Percentiles rank a stretch among this genome's conserved stretches.
Conservation (phyloP, 1,284 basidiomycete species). For the Heterobasidion irregulare region DNA sequence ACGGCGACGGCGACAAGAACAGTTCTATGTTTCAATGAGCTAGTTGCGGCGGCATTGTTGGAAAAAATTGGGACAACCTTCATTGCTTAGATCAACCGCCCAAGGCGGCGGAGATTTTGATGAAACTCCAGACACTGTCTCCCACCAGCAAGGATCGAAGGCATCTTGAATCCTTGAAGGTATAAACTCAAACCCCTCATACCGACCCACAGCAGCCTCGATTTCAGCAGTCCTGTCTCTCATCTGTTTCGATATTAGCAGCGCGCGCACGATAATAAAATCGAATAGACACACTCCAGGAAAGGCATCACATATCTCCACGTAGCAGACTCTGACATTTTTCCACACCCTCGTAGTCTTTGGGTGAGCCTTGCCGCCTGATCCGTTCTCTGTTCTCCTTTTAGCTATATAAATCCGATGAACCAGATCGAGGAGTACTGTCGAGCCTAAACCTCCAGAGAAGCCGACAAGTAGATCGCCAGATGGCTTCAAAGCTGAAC, state of each 20-base stretch:
- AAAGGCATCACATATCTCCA: conserved; percentile 58
- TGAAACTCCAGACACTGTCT: conserved; percentile 24
- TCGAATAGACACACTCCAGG: conserved; percentile 38
- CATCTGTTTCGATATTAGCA: conserved; percentile 29
- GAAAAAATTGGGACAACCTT: conserved; percentile 31
- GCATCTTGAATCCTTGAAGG: conserved; percentile 61
- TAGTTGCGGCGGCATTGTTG: background rate
- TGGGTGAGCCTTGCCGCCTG: conserved; percentile 60
- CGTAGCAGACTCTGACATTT: conserved; percentile 53
- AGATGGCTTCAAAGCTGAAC: conserved; percentile 49
- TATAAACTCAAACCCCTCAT: conserved; percentile 48
- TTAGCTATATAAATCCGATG: conserved; percentile 50
- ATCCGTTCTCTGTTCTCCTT: conserved; percentile 19
- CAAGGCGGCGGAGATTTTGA: conserved; percentile 16
- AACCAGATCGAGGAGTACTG: conserved; percentile 63
- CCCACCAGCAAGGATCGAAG: conserved; percentile 67
- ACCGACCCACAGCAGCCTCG: conserved; percentile 32
- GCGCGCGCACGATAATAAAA: conserved; percentile 3
- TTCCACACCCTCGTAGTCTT: conserved; percentile 56
- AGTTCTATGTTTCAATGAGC: conserved; percentile 16
- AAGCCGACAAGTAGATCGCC: conserved; percentile 61
- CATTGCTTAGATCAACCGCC: conserved; percentile 37
- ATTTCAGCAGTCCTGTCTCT: conserved; percentile 48
- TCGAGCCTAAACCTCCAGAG: conserved; percentile 70
- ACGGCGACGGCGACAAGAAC: conserved; percentile 13